Conservation (phyloP, 192 early-diverging fungal species). For the Umbelopsis ramanniana region DNA sequence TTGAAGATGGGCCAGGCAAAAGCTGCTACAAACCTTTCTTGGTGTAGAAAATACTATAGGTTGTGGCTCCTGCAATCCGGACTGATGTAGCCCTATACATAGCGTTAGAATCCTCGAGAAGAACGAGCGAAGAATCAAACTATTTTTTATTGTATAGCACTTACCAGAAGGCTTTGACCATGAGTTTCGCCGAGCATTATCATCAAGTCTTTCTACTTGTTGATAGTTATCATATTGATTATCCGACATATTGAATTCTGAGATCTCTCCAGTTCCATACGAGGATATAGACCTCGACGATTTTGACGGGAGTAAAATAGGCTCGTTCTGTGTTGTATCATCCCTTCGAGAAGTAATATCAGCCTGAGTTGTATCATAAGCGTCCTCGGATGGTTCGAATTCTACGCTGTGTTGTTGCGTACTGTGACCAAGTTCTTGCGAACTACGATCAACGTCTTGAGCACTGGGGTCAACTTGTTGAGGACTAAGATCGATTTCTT, state of each 20-base stretch:
- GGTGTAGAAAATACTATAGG: too few species aligned
- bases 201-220: background rate
- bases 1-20: too few species aligned
- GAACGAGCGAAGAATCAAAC: too few species aligned
- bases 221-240: background rate
- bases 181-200: constrained; percentile 1
- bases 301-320: background rate
- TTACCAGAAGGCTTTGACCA: background rate
- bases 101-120: too few species aligned
- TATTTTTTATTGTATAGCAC: too few species aligned
- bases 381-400: background rate
- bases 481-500: too few species aligned
- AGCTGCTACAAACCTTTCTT: too few species aligned
- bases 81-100: too few species aligned
- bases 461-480: too few species aligned
- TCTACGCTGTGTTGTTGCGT: background rate
- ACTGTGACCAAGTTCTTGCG: background rate
- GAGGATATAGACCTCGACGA: too few species aligned
- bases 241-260: constrained; percentile 6
- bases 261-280: background rate
- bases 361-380: background rate
- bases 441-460: too few species aligned
- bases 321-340: background rate
- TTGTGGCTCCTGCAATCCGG: too few species aligned
- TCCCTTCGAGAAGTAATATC: background rate